Evolutionary conservation across 768 basidiomycete species (phyloP).

Genomic region (Macrolepiota fuliginosa): DNA sequence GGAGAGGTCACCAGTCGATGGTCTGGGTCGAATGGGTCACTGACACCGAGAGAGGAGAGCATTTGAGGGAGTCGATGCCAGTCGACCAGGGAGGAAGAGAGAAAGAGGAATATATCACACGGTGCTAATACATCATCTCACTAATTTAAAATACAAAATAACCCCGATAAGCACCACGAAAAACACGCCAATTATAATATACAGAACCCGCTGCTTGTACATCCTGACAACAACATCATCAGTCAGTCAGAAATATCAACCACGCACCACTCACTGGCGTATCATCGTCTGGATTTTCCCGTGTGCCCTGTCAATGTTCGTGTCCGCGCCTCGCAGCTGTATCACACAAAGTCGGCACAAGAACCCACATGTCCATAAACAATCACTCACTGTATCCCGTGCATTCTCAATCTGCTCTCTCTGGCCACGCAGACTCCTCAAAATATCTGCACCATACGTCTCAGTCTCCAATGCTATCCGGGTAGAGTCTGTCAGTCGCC

Average conservation of each 20-base stretch:
- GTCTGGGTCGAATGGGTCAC: slow-evolving; percentile 1
- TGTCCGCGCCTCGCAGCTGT: slow-evolving; percentile 79
- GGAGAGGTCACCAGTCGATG: slow-evolving; percentile 1
- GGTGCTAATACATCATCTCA: slow-evolving; percentile 19
- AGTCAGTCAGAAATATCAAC: not conserved
- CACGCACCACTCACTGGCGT: slow-evolving; percentile 50
- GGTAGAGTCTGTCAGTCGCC: slow-evolving; percentile 75
- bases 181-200: slow-evolving; percentile 72
- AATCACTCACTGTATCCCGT: slow-evolving; percentile 65
- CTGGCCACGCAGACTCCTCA: slow-evolving; percentile 76
- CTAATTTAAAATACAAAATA: slow-evolving; percentile 64
- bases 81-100: not conserved
- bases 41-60: not conserved
- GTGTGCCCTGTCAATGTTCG: slow-evolving; percentile 80
- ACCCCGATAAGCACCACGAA: slow-evolving; percentile 72
- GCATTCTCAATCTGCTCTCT: slow-evolving; percentile 90
- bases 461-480: slow-evolving; percentile 92
- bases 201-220: slow-evolving; percentile 86
- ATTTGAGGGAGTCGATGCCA: not conserved
- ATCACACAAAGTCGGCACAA: not conserved
- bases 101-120: not conserved
- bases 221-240: slow-evolving; percentile 50
- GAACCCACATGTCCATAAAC: not conserved
- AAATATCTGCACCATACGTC: slow-evolving; percentile 84
- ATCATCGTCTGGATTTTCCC: slow-evolving; percentile 94